Evolutionary conservation across 78 protist genomes (phyloP).

Genomic region (Emiliania huxleyi): DNA sequence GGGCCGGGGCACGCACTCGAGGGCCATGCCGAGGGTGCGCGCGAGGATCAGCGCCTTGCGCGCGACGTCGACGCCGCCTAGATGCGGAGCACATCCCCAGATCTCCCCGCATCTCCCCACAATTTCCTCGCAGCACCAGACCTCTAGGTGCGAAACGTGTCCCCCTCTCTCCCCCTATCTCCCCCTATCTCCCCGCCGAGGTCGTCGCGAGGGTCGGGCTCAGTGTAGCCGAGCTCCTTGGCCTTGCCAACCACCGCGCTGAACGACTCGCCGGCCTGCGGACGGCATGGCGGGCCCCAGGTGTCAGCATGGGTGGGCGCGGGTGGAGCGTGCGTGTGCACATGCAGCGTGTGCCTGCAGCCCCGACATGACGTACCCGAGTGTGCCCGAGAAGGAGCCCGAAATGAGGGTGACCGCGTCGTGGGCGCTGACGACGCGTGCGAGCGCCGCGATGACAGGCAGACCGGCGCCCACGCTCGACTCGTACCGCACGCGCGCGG

Average conservation of each 20-base stretch:
- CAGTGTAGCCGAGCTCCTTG: constrained; percentile 62
- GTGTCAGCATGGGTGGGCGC: background rate
- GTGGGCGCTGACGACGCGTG: background rate
- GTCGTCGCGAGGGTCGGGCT: constrained; percentile 85
- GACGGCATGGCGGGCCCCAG: no score
- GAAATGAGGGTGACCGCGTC: constrained; percentile 25
- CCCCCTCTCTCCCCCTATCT: no score
- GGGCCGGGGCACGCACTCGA: no score
- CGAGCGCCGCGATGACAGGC: constrained; percentile 33
- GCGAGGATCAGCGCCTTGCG: constrained; percentile 67
- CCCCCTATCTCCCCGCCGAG: no score
- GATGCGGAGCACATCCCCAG: no score
- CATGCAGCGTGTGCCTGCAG: no score
- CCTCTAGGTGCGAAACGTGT: no score
- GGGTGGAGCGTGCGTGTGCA: background rate
- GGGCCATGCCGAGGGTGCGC: no score
- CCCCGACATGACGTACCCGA: background rate
- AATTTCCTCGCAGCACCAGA: no score
- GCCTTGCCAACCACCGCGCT: constrained; percentile 25
- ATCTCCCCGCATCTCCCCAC: no score
- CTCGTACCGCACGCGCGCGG: background rate
- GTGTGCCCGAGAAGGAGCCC: constrained; percentile 49
- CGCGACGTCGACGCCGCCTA: constrained; percentile 82
- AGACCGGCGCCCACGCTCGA: constrained; percentile 55
- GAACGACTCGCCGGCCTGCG: constrained; percentile 11